Evolutionary conservation across 2,329 filamentous ascomycete genomes (phyloP).

Genomic region (Mycogone perniciosa): DNA sequence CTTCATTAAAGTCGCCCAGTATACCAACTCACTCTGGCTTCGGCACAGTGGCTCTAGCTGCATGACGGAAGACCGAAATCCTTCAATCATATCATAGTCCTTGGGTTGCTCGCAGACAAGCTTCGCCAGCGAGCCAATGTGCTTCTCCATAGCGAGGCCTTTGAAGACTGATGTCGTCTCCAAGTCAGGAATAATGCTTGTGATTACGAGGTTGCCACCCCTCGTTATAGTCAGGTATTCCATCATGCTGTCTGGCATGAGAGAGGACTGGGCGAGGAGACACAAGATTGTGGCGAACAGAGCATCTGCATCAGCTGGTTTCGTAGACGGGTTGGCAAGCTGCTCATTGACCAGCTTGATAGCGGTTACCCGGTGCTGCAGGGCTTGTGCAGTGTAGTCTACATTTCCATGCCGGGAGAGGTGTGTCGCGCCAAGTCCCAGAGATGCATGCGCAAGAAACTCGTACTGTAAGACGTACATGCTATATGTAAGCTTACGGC

Average conservation of each 20-base stretch:
- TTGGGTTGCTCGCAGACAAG: slow-evolving; percentile 19
- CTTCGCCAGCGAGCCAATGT: slow-evolving; percentile 18
- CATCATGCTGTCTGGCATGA: slow-evolving; percentile 32
- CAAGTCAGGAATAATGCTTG: slow-evolving; percentile 17
- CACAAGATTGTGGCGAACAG: slow-evolving; percentile 30
- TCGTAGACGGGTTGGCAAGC: slow-evolving; percentile 21
- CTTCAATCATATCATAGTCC: slow-evolving; percentile 15
- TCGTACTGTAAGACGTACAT: slow-evolving; percentile 24
- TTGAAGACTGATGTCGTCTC: slow-evolving; percentile 18
- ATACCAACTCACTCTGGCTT: slow-evolving; percentile 15
- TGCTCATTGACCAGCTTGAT: slow-evolving; percentile 31
- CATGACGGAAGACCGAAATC: slow-evolving; percentile 16
- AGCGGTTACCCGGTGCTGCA: slow-evolving; percentile 30
- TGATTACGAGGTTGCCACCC: slow-evolving; percentile 22
- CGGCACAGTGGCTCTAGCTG: slow-evolving; percentile 16
- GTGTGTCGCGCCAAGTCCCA: slow-evolving; percentile 33
- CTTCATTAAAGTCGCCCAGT: slow-evolving; percentile 14
- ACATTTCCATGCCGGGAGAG: slow-evolving; percentile 24
- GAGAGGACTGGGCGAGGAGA: slow-evolving; percentile 29
- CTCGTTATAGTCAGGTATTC: slow-evolving; percentile 32
- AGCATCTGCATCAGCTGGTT: slow-evolving; percentile 28
- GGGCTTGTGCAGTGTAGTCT: slow-evolving; percentile 23
- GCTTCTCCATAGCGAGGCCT: slow-evolving; percentile 20
- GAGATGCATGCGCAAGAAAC: slow-evolving; percentile 31
- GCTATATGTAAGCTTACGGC: not conserved